A percentile compares a stretch with the other conserved stretches of the same genome.
Conservation (phyloP, 345 rosid genomes). For the Leavenworthia alabamica region DNA sequence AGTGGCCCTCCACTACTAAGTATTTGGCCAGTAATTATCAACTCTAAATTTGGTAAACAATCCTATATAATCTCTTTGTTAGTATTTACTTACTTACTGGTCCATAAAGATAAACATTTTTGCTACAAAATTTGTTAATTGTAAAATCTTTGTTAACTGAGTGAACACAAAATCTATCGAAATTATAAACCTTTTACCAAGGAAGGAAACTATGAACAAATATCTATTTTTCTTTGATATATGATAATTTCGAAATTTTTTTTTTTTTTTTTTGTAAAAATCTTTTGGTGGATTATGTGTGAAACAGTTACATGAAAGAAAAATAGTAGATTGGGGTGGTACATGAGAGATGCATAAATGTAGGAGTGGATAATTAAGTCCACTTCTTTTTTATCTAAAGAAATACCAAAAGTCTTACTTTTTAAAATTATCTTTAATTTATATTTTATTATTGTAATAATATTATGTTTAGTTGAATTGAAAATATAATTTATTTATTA, state of each 20-base stretch:
- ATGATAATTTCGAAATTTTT: too few relatives aligned
- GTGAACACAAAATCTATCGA: background rate
- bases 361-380: background rate
- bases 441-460: background rate
- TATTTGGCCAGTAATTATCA: background rate
- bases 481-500: background rate
- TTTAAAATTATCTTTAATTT: background rate
- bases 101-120: background rate
- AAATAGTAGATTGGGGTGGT: background rate
- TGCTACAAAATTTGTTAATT: background rate
- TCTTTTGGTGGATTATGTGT: too few relatives aligned
- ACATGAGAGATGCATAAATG: background rate
- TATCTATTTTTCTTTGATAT: background rate
- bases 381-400: background rate
- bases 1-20: conserved; percentile 23
- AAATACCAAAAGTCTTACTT: background rate
- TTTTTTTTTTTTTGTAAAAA: too few relatives aligned
- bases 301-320: background rate
- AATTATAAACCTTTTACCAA: background rate
- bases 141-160: background rate
- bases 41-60: background rate
- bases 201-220: background rate
- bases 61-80: background rate
- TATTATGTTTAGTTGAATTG: background rate
- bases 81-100: background rate